phyloP scores from a whole-genome alignment of 352 stramenopile species.

The Thalassiosira gravida region DNA sequence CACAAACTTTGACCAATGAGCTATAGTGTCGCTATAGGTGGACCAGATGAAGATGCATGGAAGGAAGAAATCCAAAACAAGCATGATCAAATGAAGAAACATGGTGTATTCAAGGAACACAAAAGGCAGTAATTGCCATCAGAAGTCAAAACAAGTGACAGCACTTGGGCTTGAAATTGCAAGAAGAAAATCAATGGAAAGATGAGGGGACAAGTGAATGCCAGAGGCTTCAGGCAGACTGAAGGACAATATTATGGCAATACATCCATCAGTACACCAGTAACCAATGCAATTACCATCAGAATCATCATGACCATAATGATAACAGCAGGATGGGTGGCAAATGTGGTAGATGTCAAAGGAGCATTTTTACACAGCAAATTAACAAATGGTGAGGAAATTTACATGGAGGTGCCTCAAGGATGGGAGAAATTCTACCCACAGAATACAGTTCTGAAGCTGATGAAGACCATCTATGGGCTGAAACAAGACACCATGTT shows the following conservation, averaged over 20 bases:
- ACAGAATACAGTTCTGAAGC: neutral
- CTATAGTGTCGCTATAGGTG: neutral
- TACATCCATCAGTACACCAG: neutral
- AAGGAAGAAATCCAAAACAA: slow-evolving; percentile 6
- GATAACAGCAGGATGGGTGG: neutral
- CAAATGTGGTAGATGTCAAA: slow-evolving; percentile 25
- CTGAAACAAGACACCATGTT: slow-evolving; percentile 6
- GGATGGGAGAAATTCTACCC: slow-evolving; percentile 49
- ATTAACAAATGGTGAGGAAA: slow-evolving; percentile 48
- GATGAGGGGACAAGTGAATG: slow-evolving; percentile 20
- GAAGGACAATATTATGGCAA: slow-evolving; percentile 26
- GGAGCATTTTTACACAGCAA: slow-evolving; percentile 58
- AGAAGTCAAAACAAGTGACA: too few relatives aligned
- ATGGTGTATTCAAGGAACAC: slow-evolving; percentile 6
- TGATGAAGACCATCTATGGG: neutral
- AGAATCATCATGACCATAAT: neutral
- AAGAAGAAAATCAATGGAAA: slow-evolving; percentile 45
- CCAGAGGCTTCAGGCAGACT: slow-evolving; percentile 41
- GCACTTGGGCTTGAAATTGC: slow-evolving; percentile 22
- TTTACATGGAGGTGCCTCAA: slow-evolving; percentile 42
- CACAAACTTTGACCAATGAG: slow-evolving; percentile 34
- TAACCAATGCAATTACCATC: neutral
- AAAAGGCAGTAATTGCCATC: too few relatives aligned
- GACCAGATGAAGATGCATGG: neutral
- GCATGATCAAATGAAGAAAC: slow-evolving; percentile 15